Evolutionary conservation across 2,329 filamentous ascomycete species (phyloP).

Genomic region (Botrytis porri): DNA sequence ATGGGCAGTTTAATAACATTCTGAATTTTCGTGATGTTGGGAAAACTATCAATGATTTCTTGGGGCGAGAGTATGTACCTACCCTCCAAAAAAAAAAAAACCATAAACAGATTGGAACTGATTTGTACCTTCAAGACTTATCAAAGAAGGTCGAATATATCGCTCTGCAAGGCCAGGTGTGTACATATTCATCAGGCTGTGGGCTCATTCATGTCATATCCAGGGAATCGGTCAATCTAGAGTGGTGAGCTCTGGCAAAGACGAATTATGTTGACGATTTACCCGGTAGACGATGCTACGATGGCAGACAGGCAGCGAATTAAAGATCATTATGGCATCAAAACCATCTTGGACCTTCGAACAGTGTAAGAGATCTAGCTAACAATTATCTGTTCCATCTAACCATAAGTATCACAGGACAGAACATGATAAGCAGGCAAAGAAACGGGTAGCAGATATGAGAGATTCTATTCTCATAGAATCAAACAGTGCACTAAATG

Average conservation of each 20-base stretch:
- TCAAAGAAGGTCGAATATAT: constrained; percentile 64
- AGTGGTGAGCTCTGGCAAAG: neutral
- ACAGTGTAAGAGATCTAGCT: constrained; percentile 55
- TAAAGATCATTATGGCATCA: constrained; percentile 58
- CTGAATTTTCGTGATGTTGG: constrained; percentile 79
- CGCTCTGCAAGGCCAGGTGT: constrained; percentile 63
- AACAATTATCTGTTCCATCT: neutral
- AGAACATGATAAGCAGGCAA: constrained; percentile 66
- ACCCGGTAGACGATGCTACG: constrained; percentile 66
- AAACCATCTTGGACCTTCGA: constrained; percentile 74
- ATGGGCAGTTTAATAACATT: constrained; percentile 51
- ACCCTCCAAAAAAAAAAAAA: neutral
- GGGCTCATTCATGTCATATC: neutral
- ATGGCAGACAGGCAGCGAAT: constrained; percentile 59
- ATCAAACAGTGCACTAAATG: constrained; percentile 50
- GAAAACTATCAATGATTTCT: constrained; percentile 58
- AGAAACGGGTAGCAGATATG: constrained; percentile 54
- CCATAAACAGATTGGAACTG: constrained; percentile 9
- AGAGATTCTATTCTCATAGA: constrained; percentile 45
- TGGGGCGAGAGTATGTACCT: constrained; percentile 51
- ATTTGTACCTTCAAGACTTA: constrained; percentile 36
- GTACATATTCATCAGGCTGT: constrained; percentile 17
- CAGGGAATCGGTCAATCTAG: neutral
- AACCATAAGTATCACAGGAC: constrained; percentile 50
- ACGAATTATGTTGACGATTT: neutral